Conservation (phyloP, 2,329 filamentous ascomycete species). For the Talaromyces funiculosus region DNA sequence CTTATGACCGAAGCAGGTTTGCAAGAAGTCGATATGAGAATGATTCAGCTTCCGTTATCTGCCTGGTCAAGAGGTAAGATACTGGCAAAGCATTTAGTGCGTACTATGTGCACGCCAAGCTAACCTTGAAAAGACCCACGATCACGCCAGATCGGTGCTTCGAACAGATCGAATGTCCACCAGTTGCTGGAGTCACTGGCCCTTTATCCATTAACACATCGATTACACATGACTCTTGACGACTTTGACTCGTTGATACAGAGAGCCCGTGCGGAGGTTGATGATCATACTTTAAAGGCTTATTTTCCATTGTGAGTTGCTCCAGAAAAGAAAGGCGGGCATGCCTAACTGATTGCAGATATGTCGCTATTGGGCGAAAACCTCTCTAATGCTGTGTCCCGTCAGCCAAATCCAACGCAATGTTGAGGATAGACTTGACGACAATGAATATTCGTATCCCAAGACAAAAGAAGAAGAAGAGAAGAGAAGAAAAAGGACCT, state of each 20-base stretch:
- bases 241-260: conserved; percentile 34
- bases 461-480: no score
- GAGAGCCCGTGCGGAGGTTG: conserved; percentile 35
- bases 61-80: conserved; percentile 61
- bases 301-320: conserved; percentile 42
- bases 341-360: conserved; percentile 28
- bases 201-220: conserved; percentile 42
- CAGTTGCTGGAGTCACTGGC: conserved; percentile 36
- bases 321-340: not conserved
- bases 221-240: conserved; percentile 35
- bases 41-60: conserved; percentile 64
- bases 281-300: conserved; percentile 34
- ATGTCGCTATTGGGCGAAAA: conserved; percentile 40
- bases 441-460: no score
- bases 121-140: conserved; percentile 30
- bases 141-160: conserved; percentile 38
- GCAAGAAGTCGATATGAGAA: conserved; percentile 59
- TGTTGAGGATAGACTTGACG: not conserved
- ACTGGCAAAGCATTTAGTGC: conserved; percentile 11
- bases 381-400: conserved; percentile 16
- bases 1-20: conserved; percentile 61
- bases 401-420: not conserved
- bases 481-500: not conserved
- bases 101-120: not conserved
- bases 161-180: conserved; percentile 34